phyloP scores from a whole-genome alignment of 768 basidiomycete genomes.

The Russula sp. region DNA sequence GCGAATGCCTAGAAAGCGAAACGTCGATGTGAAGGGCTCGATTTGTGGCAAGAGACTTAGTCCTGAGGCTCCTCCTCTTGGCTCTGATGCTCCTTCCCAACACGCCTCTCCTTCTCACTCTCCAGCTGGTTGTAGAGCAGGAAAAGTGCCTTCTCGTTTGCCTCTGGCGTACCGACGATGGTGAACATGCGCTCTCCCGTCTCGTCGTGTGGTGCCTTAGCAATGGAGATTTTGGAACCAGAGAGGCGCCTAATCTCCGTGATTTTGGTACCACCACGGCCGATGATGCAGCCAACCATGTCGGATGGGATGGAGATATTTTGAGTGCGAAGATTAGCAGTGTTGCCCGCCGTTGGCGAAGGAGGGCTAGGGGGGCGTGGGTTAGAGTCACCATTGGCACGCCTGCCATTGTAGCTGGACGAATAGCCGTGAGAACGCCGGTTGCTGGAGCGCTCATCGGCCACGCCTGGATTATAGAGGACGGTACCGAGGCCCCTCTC shows the following conservation, averaged over 20 bases:
- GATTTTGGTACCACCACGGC: slow-evolving; percentile 95
- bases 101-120: slow-evolving; percentile 92
- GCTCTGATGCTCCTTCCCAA: slow-evolving; percentile 69
- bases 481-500: slow-evolving; percentile 92
- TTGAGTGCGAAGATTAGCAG: slow-evolving; percentile 87
- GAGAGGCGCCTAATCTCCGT: slow-evolving; percentile 98
- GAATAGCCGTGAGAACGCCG: slow-evolving; percentile 51
- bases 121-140: slow-evolving; percentile 95
- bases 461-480: slow-evolving; percentile 90
- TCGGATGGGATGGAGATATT: slow-evolving; percentile 99
- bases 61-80: slow-evolving; percentile 48
- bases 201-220: slow-evolving; percentile 98
- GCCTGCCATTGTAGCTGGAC: slow-evolving; percentile 42
- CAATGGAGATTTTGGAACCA: slow-evolving; percentile 97
- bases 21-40: slow-evolving; percentile 14
- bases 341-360: slow-evolving; percentile 43
- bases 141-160: slow-evolving; percentile 97
- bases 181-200: slow-evolving; percentile 99
- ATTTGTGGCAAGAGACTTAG: slow-evolving; percentile 8
- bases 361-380: slow-evolving; percentile 46
- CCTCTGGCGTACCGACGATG: slow-evolving; percentile 91
- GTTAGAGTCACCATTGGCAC: slow-evolving; percentile 55
- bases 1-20: slow-evolving; percentile 14
- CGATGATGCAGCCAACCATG: slow-evolving; percentile 98
- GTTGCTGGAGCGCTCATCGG: slow-evolving; percentile 55